phyloP scores from a whole-genome alignment of 345 rosid species.

The Salix dunnii region DNA sequence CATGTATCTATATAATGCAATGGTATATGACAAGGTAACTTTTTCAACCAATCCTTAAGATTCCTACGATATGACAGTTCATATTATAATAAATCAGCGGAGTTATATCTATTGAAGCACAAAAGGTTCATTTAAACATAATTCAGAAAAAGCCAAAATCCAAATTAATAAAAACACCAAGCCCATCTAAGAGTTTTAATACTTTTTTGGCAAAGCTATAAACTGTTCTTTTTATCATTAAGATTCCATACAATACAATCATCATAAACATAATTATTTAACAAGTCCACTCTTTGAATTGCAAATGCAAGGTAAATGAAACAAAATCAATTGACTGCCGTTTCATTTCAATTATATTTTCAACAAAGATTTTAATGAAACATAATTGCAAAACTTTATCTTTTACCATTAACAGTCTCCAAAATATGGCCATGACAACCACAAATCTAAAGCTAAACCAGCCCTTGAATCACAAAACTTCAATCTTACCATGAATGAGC shows the following conservation, averaged over 20 bases:
- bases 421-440: neutral
- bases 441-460: neutral
- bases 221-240: neutral
- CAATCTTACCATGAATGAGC: neutral
- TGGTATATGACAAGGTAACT: neutral
- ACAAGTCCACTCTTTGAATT: neutral
- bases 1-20: neutral
- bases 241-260: neutral
- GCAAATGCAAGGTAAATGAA: neutral
- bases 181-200: too few species aligned
- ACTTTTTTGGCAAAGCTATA: neutral
- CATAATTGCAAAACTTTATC: neutral
- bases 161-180: neutral
- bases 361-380: too few species aligned
- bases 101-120: too few species aligned
- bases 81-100: too few species aligned
- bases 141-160: neutral
- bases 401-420: neutral
- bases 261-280: neutral
- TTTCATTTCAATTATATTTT: too few species aligned
- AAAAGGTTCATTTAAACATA: too few species aligned
- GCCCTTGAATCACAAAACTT: neutral
- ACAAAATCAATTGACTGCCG: neutral
- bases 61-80: too few species aligned
- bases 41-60: too few species aligned